phyloP scores from a whole-genome alignment of 768 basidiomycete species.

The Collybia nuda region DNA sequence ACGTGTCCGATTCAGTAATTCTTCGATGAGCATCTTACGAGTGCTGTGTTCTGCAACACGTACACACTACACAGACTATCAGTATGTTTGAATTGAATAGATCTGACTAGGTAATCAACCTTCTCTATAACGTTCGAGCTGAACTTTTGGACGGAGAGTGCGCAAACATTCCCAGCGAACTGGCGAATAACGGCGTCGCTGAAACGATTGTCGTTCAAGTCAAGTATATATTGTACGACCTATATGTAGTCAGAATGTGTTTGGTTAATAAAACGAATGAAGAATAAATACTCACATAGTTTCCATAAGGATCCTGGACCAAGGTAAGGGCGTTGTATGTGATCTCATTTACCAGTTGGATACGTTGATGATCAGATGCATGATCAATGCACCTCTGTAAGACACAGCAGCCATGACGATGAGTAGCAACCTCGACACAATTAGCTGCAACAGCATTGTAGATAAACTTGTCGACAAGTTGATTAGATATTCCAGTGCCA shows the following conservation, averaged over 20 bases:
- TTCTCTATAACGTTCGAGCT: slow-evolving; percentile 99
- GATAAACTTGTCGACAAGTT: slow-evolving; percentile 66
- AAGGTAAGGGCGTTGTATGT: slow-evolving; percentile 97
- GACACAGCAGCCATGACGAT: slow-evolving; percentile 98
- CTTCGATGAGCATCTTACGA: slow-evolving; percentile 92
- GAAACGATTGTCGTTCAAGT: slow-evolving; percentile 97
- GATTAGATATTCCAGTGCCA: too few species aligned
- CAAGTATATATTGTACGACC: slow-evolving; percentile 98
- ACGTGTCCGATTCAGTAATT: slow-evolving; percentile 90
- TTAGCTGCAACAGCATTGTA: slow-evolving; percentile 99
- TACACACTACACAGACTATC: slow-evolving; percentile 48
- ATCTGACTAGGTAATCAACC: slow-evolving; percentile 33
- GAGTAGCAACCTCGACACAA: slow-evolving; percentile 97
- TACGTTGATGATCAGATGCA: slow-evolving; percentile 91
- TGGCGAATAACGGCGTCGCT: slow-evolving; percentile 97
- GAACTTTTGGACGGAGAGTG: slow-evolving; percentile 98
- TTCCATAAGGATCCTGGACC: slow-evolving; percentile 96
- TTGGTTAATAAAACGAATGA: neutral
- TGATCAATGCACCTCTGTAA: slow-evolving; percentile 98
- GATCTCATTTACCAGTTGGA: slow-evolving; percentile 98
- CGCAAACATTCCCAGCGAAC: slow-evolving; percentile 96
- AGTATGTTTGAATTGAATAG: neutral
- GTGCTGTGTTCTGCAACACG: slow-evolving; percentile 96
- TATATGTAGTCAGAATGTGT: slow-evolving; percentile 22
- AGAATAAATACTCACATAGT: slow-evolving; percentile 60